These are phyloP conservation scores for Gentiana macrophylla DNA, from an alignment of 257 asterid species.

Conservation along the genomic window DNA sequence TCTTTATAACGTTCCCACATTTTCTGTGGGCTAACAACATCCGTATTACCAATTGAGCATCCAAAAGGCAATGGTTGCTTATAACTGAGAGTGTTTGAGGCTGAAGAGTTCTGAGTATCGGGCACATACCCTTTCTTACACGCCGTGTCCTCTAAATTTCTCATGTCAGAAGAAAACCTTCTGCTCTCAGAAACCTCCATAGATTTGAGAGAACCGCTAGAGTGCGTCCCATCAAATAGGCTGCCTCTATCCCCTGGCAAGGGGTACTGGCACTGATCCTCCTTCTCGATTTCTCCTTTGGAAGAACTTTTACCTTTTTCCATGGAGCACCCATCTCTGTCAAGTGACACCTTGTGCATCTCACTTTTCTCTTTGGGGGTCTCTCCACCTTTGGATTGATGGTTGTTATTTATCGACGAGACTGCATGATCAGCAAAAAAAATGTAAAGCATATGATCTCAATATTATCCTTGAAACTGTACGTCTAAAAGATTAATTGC, in stretches of 20 bases:
- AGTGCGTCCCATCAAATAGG: constrained; percentile 21
- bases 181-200: constrained; percentile 20
- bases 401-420: constrained; percentile 26
- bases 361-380: constrained; percentile 26
- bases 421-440: constrained; percentile 32
- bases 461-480: constrained; percentile 12
- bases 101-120: constrained; percentile 16
- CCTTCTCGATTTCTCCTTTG: constrained; percentile 19
- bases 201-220: constrained; percentile 17
- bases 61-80: constrained; percentile 30
- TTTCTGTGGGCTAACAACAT: constrained; percentile 23
- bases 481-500: constrained; percentile 1
- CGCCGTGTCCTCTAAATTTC: constrained; percentile 19
- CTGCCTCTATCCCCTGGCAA: constrained; percentile 25
- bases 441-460: constrained; percentile 10
- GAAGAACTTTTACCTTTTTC: constrained; percentile 17
- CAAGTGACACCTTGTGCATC: constrained; percentile 15
- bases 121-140: constrained; percentile 16
- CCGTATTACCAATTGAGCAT: constrained; percentile 35
- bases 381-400: constrained; percentile 27
- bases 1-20: constrained; percentile 25
- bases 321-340: constrained; percentile 18
- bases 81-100: constrained; percentile 19
- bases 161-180: constrained; percentile 18
- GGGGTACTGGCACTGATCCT: constrained; percentile 18